These are phyloP conservation scores for Thermochaetoides thermophila DNA, from an alignment of 495 filamentous ascomycete genomes.

Conservation along the genomic window DNA sequence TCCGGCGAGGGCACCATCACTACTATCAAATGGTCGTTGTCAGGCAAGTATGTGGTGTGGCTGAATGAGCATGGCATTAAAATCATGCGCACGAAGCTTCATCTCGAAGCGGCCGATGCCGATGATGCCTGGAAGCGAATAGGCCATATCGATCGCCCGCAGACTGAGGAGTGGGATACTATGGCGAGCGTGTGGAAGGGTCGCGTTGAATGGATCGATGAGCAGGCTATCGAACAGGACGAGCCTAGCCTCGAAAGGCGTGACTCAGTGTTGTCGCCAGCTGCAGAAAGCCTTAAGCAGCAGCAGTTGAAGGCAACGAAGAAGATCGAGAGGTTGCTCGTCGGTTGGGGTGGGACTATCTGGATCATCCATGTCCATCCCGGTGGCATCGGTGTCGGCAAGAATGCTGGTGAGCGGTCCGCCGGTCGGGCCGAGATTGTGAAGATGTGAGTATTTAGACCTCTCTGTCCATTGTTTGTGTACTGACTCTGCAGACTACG, in stretches of 20 bases:
- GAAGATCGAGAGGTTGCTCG: constrained; percentile 61
- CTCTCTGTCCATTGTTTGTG: background rate
- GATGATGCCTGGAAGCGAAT: constrained; percentile 94
- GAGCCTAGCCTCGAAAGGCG: constrained; percentile 27
- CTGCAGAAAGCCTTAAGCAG: constrained; percentile 31
- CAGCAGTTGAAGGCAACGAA: constrained; percentile 28
- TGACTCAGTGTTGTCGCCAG: constrained; percentile 22
- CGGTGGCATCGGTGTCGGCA: constrained; percentile 50
- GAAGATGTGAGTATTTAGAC: constrained; percentile 53
- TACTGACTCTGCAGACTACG: constrained; percentile 50
- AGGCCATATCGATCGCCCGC: constrained; percentile 74
- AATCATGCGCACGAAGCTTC: constrained; percentile 83
- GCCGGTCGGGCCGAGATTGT: constrained; percentile 75
- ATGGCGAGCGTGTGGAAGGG: constrained; percentile 93
- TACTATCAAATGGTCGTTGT: constrained; percentile 82
- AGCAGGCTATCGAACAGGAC: constrained; percentile 50
- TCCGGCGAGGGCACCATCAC: constrained; percentile 84
- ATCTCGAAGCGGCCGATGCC: constrained; percentile 57
- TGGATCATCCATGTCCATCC: constrained; percentile 90
- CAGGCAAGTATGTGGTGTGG: constrained; percentile 85
- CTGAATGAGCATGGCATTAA: constrained; percentile 93
- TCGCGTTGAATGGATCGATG: constrained; percentile 81
- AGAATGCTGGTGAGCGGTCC: constrained; percentile 53
- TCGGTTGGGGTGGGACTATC: constrained; percentile 90
- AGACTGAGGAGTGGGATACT: constrained; percentile 71